Percentiles rank a stretch among this genome's conserved stretches.
Evolutionary conservation across 345 rosid genomes (phyloP).

Genomic region (Raphanus raphanistrum): DNA sequence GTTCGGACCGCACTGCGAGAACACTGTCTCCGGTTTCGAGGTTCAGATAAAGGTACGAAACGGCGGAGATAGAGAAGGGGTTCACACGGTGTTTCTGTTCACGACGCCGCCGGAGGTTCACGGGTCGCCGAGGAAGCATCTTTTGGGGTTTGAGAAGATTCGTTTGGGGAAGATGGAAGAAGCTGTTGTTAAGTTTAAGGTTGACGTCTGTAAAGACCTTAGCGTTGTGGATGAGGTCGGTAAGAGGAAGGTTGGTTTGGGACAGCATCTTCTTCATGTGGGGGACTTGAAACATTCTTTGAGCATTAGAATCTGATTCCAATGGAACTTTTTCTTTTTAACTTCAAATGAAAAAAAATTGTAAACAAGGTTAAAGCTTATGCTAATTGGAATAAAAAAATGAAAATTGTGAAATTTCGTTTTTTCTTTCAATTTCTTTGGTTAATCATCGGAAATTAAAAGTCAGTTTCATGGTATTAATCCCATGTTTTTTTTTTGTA

Average conservation of each 20-base stretch:
- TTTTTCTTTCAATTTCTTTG: neutral
- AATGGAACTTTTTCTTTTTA: neutral
- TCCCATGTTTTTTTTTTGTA: too few relatives aligned
- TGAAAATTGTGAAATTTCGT: neutral
- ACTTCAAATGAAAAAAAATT: neutral
- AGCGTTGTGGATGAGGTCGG: constrained; percentile 78
- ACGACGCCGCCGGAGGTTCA: constrained; percentile 72
- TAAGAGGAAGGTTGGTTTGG: constrained; percentile 60
- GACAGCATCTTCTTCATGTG: constrained; percentile 72
- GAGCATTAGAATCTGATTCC: constrained; percentile 53
- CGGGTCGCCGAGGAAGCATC: constrained; percentile 67
- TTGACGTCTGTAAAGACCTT: constrained; percentile 77
- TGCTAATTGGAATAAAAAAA: constrained; percentile 18
- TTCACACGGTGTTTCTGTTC: constrained; percentile 53
- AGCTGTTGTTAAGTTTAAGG: constrained; percentile 54
- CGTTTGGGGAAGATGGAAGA: constrained; percentile 44
- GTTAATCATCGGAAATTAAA: too few relatives aligned
- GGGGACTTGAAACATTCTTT: constrained; percentile 71
- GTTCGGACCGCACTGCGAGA: constrained; percentile 47
- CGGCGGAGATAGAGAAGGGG: constrained; percentile 51
- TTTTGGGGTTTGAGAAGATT: constrained; percentile 75
- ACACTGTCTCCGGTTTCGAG: constrained; percentile 42
- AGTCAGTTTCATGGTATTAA: neutral
- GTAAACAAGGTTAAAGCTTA: constrained; percentile 13
- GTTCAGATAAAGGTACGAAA: constrained; percentile 58